These are phyloP conservation scores for Arthrobotrys conoides DNA, from an alignment of 2,329 filamentous ascomycete species.

Conservation along the genomic window DNA sequence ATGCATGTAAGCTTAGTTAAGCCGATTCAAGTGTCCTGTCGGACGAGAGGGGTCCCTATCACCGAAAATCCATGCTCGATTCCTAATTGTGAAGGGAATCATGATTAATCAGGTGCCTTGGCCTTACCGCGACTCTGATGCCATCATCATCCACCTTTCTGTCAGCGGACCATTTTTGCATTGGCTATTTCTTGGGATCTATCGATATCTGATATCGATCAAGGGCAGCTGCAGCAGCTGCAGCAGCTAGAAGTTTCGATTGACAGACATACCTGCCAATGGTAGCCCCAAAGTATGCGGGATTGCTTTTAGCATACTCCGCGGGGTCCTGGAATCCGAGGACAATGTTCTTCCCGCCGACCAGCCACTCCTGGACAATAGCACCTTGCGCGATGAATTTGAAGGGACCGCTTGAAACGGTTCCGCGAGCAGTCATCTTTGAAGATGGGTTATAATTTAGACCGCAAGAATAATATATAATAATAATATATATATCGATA, in stretches of 20 bases:
- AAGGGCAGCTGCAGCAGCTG: no score
- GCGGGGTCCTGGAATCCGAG: slow-evolving; percentile 81
- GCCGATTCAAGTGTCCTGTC: slow-evolving; percentile 36
- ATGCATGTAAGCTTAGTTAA: slow-evolving; percentile 55
- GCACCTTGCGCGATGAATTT: slow-evolving; percentile 81
- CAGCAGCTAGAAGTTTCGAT: slow-evolving; percentile 19
- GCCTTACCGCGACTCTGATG: slow-evolving; percentile 58
- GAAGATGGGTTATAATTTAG: not conserved
- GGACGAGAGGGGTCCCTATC: slow-evolving; percentile 52
- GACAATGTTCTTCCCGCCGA: slow-evolving; percentile 87
- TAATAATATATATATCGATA: no score
- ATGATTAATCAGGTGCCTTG: slow-evolving; percentile 60
- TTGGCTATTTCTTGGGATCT: no score
- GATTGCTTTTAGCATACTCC: slow-evolving; percentile 79
- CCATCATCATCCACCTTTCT: slow-evolving; percentile 27
- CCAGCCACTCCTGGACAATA: slow-evolving; percentile 83
- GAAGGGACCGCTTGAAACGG: slow-evolving; percentile 66
- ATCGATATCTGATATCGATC: no score
- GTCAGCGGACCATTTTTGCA: slow-evolving; percentile 33
- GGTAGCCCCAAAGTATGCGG: slow-evolving; percentile 89
- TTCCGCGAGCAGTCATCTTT: slow-evolving; percentile 25
- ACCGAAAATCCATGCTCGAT: slow-evolving; percentile 23
- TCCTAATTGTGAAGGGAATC: slow-evolving; percentile 29
- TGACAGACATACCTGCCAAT: slow-evolving; percentile 75
- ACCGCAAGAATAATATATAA: no score